Base-by-base conservation (phyloP, 2,329 filamentous ascomycete genomes). In the Calonectria honghensis region DNA sequence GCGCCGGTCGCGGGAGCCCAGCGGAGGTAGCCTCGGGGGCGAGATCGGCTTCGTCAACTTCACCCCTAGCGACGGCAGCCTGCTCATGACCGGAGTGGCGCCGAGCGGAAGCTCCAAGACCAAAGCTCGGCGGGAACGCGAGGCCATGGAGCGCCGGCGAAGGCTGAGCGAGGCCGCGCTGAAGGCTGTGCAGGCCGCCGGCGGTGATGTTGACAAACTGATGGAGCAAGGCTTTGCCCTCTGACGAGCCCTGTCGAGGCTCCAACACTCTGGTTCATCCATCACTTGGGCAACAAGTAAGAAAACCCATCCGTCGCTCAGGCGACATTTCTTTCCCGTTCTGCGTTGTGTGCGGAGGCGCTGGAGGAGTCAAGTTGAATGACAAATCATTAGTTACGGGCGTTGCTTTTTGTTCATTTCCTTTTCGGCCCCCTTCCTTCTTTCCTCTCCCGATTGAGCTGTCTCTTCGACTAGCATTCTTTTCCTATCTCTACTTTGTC, bases 81-180 rank as follows among this genome's bases (percentile, higher is more conserved):
- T 94, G 82, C 93, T 99, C 54, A 91, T 99, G 85, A 95, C 92
- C 10, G 96, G 96, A 6, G 97, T 99, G 16, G 97, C 97, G 59
- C 96, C 96, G 0, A 96, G 94, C 77, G 97, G 97, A 13, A 96
- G 93, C 79, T 94, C 92, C 78, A 98, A 98, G 90, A 98, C 97
- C 11, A 98, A 98, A 84, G 95, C 95, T n/a, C 88, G 96, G 70
- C 88, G 97, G 66, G 96, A 98, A 85, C 94, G 95, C 84, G 96
- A 98, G 86, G 95, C 95, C 2, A 89, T 91, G 68, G 96, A 98
- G 82, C 93, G 93, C 85, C 89, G 94, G 80, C 87, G 93, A 78
- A 89, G 90, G 82, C 82, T 96, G 70, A 93, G 90, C 80, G 91
- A 94, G 83, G 92, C 92, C 10, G 93, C 94, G 37, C 85, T 93